These are phyloP conservation scores for Pythium myriotylum DNA, from an alignment of 352 stramenopile genomes.

Conservation along the genomic window DNA sequence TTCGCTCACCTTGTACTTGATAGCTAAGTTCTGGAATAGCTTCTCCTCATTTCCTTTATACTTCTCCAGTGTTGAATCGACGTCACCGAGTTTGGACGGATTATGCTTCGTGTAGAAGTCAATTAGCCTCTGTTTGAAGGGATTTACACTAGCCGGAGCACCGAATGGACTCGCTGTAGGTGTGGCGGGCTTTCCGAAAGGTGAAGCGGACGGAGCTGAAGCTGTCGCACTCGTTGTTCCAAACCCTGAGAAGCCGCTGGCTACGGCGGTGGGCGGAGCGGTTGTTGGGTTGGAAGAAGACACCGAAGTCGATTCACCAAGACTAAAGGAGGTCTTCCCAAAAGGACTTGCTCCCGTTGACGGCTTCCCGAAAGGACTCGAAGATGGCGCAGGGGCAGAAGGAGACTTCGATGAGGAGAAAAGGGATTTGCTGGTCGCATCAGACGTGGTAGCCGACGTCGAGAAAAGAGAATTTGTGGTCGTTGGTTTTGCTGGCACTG, in stretches of 20 bases:
- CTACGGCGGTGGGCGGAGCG: not conserved
- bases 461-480: conserved; percentile 12
- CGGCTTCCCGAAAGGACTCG: conserved; percentile 36
- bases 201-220: conserved; percentile 23
- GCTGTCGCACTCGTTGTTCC: conserved; percentile 10
- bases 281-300: conserved; percentile 2
- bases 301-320: not conserved
- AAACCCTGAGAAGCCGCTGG: conserved; percentile 6
- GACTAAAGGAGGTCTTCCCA: conserved; percentile 19
- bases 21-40: conserved; percentile 68
- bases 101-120: conserved; percentile 94
- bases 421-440: not conserved
- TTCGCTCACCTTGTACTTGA: conserved; percentile 71
- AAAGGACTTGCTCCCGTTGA: conserved; percentile 12
- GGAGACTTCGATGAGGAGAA: conserved; percentile 22
- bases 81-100: conserved; percentile 81
- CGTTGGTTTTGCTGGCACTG: conserved; percentile 46
- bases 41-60: conserved; percentile 88
- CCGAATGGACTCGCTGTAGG: conserved; percentile 4
- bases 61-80: conserved; percentile 89
- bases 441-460: not conserved
- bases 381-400: conserved; percentile 17
- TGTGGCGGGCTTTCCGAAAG: conserved; percentile 43
- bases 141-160: conserved; percentile 18
- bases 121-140: conserved; percentile 72